Conservation (phyloP, 2,329 filamentous ascomycete genomes). For the Penicillium polonicum region DNA sequence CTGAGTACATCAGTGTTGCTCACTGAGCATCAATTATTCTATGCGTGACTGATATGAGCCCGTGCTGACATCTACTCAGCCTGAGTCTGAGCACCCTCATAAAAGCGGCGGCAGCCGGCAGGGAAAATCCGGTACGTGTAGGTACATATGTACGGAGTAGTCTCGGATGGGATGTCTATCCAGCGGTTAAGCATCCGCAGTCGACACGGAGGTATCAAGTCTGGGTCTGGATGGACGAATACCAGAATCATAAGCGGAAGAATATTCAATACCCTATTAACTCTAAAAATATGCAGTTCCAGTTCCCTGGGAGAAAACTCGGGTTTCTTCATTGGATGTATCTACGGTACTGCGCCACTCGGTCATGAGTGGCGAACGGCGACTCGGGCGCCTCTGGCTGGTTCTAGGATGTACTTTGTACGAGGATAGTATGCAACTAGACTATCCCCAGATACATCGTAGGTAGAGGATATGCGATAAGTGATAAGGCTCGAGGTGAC, state of each 20-base stretch:
- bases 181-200: neutral
- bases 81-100: too few species aligned
- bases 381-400: neutral
- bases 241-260: neutral
- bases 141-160: too few species aligned
- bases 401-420: neutral
- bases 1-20: too few species aligned
- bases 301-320: neutral
- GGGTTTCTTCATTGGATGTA: neutral
- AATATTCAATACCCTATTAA: neutral
- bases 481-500: neutral
- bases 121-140: too few species aligned
- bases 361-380: constrained; percentile 5
- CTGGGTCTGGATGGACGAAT: neutral
- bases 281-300: constrained; percentile 5
- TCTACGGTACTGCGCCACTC: constrained; percentile 6
- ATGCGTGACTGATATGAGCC: too few species aligned
- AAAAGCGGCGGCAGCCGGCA: too few species aligned
- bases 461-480: neutral
- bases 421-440: neutral
- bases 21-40: too few species aligned
- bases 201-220: neutral
- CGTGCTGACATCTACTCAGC: too few species aligned
- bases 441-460: neutral
- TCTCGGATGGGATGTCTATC: neutral